A percentile compares a stretch with the other conserved stretches of the same genome.
These are phyloP conservation scores for Candida sanyiensis DNA, from an alignment of 805 yeast species.

Conservation along the genomic window DNA sequence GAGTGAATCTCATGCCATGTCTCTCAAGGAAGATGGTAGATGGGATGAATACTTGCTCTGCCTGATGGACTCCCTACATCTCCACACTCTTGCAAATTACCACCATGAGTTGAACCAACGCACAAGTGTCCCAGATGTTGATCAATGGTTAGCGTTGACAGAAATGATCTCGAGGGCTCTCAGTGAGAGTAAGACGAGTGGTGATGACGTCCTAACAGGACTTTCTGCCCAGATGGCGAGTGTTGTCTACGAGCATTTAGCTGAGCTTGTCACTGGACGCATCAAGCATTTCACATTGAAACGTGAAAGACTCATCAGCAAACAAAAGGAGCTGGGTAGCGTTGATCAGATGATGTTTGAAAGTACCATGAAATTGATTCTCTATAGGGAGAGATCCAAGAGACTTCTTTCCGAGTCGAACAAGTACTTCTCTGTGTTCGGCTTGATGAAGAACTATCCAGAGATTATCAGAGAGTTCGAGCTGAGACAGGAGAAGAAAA, in stretches of 20 bases:
- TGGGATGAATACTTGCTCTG: conserved; percentile 9
- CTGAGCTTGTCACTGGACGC: neutral
- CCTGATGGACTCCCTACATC: conserved; percentile 18
- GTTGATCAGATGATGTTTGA: neutral
- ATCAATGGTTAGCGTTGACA: neutral
- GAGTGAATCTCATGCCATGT: too few relatives aligned
- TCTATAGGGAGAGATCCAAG: neutral
- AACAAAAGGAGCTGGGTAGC: neutral
- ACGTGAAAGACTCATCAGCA: neutral
- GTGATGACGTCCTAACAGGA: neutral
- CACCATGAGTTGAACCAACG: conserved; percentile 16
- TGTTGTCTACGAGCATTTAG: conserved; percentile 2
- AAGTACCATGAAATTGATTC: neutral
- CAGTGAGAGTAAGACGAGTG: neutral
- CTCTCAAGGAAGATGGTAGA: too few relatives aligned
- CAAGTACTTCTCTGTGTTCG: neutral
- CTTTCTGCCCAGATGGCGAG: conserved; percentile 1
- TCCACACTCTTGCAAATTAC: conserved; percentile 20
- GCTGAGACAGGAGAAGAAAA: neutral
- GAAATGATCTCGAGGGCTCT: neutral
- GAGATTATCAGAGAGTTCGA: neutral
- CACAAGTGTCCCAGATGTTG: neutral
- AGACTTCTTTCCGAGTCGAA: neutral
- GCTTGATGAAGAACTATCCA: neutral
- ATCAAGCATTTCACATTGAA: neutral